Base-by-base conservation (phyloP, 2,329 filamentous ascomycete species). In the Myriosclerotinia duriaeana region DNA sequence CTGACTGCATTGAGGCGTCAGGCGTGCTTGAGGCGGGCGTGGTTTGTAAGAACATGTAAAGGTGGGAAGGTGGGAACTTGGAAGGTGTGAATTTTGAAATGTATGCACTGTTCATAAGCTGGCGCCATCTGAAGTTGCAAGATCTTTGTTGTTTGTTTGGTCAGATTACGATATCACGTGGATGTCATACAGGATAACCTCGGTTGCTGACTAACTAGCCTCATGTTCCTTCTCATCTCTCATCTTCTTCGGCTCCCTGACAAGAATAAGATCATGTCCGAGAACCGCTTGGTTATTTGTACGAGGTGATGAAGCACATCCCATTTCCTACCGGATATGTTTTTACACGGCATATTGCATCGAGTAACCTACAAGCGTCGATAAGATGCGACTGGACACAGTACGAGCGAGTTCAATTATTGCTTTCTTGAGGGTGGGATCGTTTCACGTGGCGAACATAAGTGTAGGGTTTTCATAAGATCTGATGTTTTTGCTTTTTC, bases 111-210 rank as follows among this genome's bases (percentile, higher is more conserved):
- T 50, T 38, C 58, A 50, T 60, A 38, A 50, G 58, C 44, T 60
- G 58, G 58, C 30, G 58, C 58, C 44, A 60, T 60, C 44, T 17
- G 14, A 36, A 34, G 44, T 20, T 60, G 56, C 22, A 34, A 65
- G 53, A 65, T 65, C 34, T 48, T 50, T 38, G 44, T 17, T 15
- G 15, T 60, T 17, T 65, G 63, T 53, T 65, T 65, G 64, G 64
- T 53, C 64, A 60, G 54, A 60, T 65, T 65, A 65, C 64, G 64
- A 65, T 26, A 26, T 26, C 26, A 26, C 26, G 26, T 26, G 26
- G 3, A 26, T 22, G 54, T 53, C 5, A 17, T 12, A 26, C 36
- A 53, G 22, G 36, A 65, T 65, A 30, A 22, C 36, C 48, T 65
- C 38, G 60, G 60, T 53, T 30, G 60, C 60, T 63, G 48, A 63